Conservation (phyloP, 2,329 filamentous ascomycete species). For the Xylaria sp. region DNA sequence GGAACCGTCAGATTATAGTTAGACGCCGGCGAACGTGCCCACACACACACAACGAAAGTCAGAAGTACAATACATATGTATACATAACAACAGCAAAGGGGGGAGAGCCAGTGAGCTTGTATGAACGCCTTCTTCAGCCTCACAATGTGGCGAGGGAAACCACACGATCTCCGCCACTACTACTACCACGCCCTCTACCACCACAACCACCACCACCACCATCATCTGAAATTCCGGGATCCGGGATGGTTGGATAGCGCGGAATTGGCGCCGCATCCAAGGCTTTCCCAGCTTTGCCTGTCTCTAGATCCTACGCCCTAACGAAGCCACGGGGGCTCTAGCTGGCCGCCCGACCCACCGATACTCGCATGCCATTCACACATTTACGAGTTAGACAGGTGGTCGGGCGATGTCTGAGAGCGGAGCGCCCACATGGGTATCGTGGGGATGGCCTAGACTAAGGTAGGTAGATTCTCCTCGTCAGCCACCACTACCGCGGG, state of each 20-base stretch:
- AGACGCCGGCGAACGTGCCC: too few species aligned
- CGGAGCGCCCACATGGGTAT: too few species aligned
- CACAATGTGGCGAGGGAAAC: slow-evolving; percentile 23
- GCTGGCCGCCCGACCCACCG: too few species aligned
- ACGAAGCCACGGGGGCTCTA: background rate
- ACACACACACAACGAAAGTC: too few species aligned
- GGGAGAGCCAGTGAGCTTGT: slow-evolving; percentile 1
- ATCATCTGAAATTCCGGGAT: background rate
- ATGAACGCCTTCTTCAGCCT: slow-evolving; percentile 22
- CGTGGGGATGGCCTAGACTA: too few species aligned
- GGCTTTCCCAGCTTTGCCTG: background rate
- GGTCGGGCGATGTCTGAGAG: too few species aligned
- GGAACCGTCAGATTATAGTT: background rate
- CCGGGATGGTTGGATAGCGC: background rate
- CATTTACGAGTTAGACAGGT: too few species aligned
- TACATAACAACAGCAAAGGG: slow-evolving; percentile 1
- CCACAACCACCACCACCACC: background rate
- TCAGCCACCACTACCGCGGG: too few species aligned
- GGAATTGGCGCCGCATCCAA: background rate
- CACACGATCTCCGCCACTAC: background rate
- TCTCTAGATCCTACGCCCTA: too few species aligned
- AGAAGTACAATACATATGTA: background rate
- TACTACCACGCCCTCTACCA: too few species aligned
- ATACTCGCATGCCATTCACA: too few species aligned
- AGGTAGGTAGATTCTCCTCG: too few species aligned